Percentiles rank a stretch among this genome's conserved stretches.
phyloP scores from a whole-genome alignment of 495 filamentous ascomycete species.

The Halenospora varia region DNA sequence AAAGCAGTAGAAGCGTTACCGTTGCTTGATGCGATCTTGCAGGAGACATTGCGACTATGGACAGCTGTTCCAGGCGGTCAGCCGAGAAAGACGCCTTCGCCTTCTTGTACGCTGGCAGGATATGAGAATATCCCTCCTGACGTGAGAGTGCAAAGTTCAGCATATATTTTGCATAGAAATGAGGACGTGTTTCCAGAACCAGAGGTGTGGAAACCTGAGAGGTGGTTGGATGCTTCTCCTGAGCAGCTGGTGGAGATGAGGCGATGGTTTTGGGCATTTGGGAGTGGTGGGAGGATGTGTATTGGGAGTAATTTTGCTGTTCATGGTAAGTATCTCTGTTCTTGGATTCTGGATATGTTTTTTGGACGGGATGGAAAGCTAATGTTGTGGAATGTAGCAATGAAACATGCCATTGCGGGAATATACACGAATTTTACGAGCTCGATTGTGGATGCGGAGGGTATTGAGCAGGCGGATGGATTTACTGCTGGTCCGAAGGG shows the following conservation, averaged over 20 bases:
- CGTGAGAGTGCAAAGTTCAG: conserved; percentile 54
- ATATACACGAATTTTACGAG: no score
- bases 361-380: no score
- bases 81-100: conserved; percentile 61
- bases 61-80: conserved; percentile 69
- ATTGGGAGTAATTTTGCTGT: conserved; percentile 72
- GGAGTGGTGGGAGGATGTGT: conserved; percentile 77
- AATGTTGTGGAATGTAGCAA: no score
- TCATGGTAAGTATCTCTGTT: conserved; percentile 39
- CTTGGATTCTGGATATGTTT: no score
- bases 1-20: conserved; percentile 57
- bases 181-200: conserved; percentile 53
- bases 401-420: no score
- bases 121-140: conserved; percentile 55
- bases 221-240: conserved; percentile 43
- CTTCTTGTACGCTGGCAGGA: conserved; percentile 44
- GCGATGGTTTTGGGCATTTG: conserved; percentile 81
- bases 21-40: conserved; percentile 65
- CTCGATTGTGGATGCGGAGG: no score
- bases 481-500: no score
- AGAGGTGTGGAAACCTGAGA: conserved; percentile 54
- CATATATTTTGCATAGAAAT: conserved; percentile 53
- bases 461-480: no score
- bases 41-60: conserved; percentile 72
- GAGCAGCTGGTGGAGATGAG: conserved; percentile 8